These are phyloP conservation scores for Xerocomellus dryophilus DNA, from an alignment of 768 basidiomycete genomes.

Conservation along the genomic window DNA sequence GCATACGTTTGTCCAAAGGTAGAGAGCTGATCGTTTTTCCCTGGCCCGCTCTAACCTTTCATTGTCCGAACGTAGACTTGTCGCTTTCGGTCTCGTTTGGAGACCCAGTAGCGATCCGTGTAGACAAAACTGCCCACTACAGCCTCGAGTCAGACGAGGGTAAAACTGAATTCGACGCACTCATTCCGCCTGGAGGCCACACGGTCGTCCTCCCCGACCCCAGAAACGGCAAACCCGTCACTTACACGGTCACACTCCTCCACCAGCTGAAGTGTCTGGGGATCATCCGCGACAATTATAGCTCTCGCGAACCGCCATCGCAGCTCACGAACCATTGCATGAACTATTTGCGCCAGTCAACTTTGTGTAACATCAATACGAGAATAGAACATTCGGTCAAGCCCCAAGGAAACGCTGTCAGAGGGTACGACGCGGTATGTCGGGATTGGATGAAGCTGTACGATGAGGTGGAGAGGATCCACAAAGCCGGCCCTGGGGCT, in stretches of 20 bases:
- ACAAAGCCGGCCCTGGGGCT: background rate
- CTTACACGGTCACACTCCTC: conserved; percentile 11
- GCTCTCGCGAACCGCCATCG: conserved; percentile 1
- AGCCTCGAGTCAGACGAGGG: conserved; percentile 11
- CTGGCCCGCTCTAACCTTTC: background rate
- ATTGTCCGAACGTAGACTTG: background rate
- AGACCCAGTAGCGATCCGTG: conserved; percentile 11
- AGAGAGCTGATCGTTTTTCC: background rate
- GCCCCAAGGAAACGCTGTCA: conserved; percentile 5
- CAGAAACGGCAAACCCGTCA: conserved; percentile 9
- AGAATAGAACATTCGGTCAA: conserved; percentile 12
- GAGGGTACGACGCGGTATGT: conserved; percentile 12
- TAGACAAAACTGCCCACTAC: conserved; percentile 7
- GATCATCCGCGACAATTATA: conserved; percentile 7
- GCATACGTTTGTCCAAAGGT: background rate
- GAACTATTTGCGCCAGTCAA: no score
- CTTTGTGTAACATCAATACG: conserved; percentile 12
- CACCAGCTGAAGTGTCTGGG: conserved; percentile 15
- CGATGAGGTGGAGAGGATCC: conserved; percentile 10
- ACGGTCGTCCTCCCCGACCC: conserved; percentile 9
- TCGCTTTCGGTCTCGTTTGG: conserved; percentile 10
- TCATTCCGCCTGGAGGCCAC: conserved; percentile 9
- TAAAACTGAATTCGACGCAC: conserved; percentile 6
- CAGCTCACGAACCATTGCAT: conserved; percentile 5
- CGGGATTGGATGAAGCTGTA: conserved; percentile 15